Conservation (phyloP, 2,329 filamentous ascomycete genomes). For the Trichophyton mentagrophytes region DNA sequence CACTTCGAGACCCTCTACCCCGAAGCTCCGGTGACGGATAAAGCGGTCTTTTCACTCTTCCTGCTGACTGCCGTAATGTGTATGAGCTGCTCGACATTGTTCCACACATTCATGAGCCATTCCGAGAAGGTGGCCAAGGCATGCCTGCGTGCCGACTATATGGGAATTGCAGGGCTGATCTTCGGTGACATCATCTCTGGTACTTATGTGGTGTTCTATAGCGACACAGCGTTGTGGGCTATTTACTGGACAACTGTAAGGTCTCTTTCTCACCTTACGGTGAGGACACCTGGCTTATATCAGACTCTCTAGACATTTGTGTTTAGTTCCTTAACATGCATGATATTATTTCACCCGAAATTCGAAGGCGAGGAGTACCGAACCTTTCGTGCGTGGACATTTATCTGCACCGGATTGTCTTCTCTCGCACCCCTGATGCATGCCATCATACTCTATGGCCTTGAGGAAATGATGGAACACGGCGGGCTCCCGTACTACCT, state of each 20-base stretch:
- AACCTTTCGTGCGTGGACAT: slow-evolving; percentile 15
- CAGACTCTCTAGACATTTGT: neutral
- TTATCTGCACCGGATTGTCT: slow-evolving; percentile 16
- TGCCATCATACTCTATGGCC: slow-evolving; percentile 16
- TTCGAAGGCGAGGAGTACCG: slow-evolving; percentile 18
- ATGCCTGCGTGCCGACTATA: slow-evolving; percentile 18
- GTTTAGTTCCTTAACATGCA: slow-evolving; percentile 16
- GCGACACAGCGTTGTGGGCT: slow-evolving; percentile 16
- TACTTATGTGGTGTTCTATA: slow-evolving; percentile 22
- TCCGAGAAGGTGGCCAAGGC: slow-evolving; percentile 16
- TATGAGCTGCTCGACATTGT: slow-evolving; percentile 42
- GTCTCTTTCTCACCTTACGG: neutral
- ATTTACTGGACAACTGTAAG: slow-evolving; percentile 23
- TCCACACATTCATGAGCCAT: slow-evolving; percentile 21
- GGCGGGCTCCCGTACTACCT: slow-evolving; percentile 19
- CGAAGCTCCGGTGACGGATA: slow-evolving; percentile 5
- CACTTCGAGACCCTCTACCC: slow-evolving; percentile 9
- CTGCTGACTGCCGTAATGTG: slow-evolving; percentile 56
- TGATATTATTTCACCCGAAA: slow-evolving; percentile 25
- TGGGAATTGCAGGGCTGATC: slow-evolving; percentile 21
- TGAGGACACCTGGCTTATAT: neutral
- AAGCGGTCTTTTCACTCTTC: slow-evolving; percentile 43
- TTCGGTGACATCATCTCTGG: slow-evolving; percentile 22
- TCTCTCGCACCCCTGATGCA: slow-evolving; percentile 18
- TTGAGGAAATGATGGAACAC: slow-evolving; percentile 15